Conservation (phyloP, 345 rosid species). For the Euphorbia pulcherrima region DNA sequence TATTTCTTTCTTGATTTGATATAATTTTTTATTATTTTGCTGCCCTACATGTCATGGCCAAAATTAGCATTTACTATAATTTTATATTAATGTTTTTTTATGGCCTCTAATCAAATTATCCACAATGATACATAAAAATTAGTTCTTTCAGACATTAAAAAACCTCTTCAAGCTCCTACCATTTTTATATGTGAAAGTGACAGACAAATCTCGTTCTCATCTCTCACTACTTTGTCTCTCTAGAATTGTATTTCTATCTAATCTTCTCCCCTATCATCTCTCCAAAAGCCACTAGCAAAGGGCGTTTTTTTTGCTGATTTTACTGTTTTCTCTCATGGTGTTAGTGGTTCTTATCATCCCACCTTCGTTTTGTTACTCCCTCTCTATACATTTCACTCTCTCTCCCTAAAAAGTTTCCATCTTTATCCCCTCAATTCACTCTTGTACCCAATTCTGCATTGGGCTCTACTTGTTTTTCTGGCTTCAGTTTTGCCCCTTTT, state of each 20-base stretch:
- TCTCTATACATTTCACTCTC: neutral
- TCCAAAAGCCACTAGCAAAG: neutral
- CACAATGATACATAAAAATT: neutral
- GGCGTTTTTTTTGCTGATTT: constrained; percentile 1
- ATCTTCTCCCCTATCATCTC: neutral
- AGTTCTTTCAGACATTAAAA: neutral
- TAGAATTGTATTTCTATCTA: constrained; percentile 1
- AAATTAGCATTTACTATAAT: too few species aligned
- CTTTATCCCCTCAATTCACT: neutral
- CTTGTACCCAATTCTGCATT: neutral
- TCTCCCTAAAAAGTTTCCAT: neutral
- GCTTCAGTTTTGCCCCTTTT: neutral
- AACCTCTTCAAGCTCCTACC: neutral
- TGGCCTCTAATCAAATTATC: neutral
- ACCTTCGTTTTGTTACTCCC: neutral
- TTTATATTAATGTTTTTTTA: too few species aligned
- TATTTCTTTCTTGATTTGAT: too few species aligned
- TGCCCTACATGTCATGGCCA: too few species aligned
- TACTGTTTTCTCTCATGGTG: neutral
- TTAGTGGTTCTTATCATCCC: constrained; percentile 19
- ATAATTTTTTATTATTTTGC: too few species aligned
- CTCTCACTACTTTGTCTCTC: constrained; percentile 18
- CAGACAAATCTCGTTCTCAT: neutral
- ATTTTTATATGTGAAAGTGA: constrained; percentile 10
- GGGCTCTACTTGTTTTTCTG: neutral